Evolutionary conservation across 2,329 filamentous ascomycete species (phyloP), one percentile per base, ranked within the genome.

Genomic region (Cercospora sesami): DNA sequence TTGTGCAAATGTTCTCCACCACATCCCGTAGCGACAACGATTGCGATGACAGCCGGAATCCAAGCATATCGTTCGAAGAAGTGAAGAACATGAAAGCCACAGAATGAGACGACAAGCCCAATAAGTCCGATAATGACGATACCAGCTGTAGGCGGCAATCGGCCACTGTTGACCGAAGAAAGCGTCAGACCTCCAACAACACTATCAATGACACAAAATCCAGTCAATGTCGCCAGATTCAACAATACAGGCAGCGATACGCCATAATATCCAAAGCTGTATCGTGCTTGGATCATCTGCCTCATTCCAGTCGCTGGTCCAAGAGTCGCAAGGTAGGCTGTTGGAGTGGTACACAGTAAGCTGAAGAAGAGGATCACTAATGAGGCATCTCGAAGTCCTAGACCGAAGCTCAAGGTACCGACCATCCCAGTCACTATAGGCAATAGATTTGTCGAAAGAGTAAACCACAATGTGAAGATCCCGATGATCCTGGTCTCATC

Each of bases 371-470:
- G 75, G 58, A 90, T 89, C 33, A 89, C 80, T 12, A 90, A 80
- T 1, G 86, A 77, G 16, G 84, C 83, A 69, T 89, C 85, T 55
- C 86, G 81, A 18, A 90, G 79, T 60, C 82, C 82, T 16, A 90
- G 80, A 2, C 85, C 85, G 65, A 85, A 87, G 12, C 80, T 78
- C 48, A 83, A 76, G 4, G 87, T 87, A 0, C 87, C 87, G 1
- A 89, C 81, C 83, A 90, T 86, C 67, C 88, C 88, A 73, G 89
- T 89, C 0, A 87, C 86, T 67, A 90, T 85, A 2, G 87, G 86
- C 33, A 89, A 74, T 7, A 87, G 80, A 73, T 85, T 87, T 53
- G 86, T 80, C 65, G 86, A 82, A 68, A 86, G 83, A 21, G 85
- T 86, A 73, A 88, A 87, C 81, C 87, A 88, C 26, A 89, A 80